Evolutionary conservation across 495 filamentous ascomycete genomes (phyloP).

Genomic region (Durotheca rogersii): DNA sequence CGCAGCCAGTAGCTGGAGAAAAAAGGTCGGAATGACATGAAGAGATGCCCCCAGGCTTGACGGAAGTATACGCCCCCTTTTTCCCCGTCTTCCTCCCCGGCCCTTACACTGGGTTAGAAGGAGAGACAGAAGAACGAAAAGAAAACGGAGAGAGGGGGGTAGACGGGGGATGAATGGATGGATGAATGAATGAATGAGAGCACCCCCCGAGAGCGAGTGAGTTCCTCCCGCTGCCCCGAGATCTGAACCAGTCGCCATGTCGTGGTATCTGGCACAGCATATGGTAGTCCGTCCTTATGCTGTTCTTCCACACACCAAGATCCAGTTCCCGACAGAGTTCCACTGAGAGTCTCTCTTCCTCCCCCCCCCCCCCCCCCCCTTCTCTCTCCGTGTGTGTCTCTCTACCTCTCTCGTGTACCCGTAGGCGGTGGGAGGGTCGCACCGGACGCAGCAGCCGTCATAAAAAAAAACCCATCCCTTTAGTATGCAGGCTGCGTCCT

Average conservation of each 20-base stretch:
- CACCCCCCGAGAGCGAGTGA: too few relatives aligned
- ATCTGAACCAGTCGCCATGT: slow-evolving; percentile 34
- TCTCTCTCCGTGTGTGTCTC: slow-evolving; percentile 11
- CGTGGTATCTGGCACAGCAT: slow-evolving; percentile 32
- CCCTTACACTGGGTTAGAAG: slow-evolving; percentile 7
- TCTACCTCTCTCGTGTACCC: slow-evolving; percentile 6
- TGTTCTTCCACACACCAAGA: slow-evolving; percentile 31
- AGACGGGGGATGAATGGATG: too few relatives aligned
- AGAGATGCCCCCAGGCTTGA: slow-evolving; percentile 4
- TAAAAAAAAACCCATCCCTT: slow-evolving; percentile 30
- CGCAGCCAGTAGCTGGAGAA: too few relatives aligned
- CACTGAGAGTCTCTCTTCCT: slow-evolving; percentile 20
- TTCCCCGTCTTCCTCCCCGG: too few relatives aligned
- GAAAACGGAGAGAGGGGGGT: slow-evolving; percentile 3
- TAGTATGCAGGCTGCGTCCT: slow-evolving; percentile 34
- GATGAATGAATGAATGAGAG: too few relatives aligned
- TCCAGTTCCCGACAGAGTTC: slow-evolving; percentile 34
- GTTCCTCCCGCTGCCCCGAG: slow-evolving; percentile 29
- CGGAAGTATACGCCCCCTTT: slow-evolving; percentile 27
- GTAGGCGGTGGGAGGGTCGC: slow-evolving; percentile 30
- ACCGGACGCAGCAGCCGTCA: slow-evolving; percentile 33
- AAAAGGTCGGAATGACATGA: too few relatives aligned
- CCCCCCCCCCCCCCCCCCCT: too few relatives aligned
- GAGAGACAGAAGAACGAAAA: background rate
- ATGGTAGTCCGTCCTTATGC: slow-evolving; percentile 17